phyloP scores from a whole-genome alignment of 805 yeast species.

The Candida coquimbonensis region DNA sequence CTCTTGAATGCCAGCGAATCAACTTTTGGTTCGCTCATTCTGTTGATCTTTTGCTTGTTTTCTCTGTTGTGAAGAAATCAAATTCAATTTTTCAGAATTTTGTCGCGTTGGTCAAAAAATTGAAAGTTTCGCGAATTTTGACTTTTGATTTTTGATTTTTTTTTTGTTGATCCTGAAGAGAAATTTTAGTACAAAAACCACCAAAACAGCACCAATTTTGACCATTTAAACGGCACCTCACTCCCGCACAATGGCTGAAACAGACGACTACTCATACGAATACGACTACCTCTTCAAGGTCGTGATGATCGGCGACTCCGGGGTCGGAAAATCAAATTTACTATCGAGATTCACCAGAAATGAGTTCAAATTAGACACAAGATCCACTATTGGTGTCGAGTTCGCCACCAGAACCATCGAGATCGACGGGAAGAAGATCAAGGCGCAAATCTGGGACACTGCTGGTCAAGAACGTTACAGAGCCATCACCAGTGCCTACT shows the following conservation, averaged over 20 bases:
- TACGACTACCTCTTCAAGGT: slow-evolving; percentile 91
- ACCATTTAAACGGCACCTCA: no score
- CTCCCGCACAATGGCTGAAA: slow-evolving; percentile 17
- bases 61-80: no score
- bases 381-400: slow-evolving; percentile 96
- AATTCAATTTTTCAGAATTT: no score
- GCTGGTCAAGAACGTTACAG: slow-evolving; percentile 99
- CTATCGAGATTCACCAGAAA: slow-evolving; percentile 91
- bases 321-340: slow-evolving; percentile 94
- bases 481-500: slow-evolving; percentile 95
- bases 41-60: no score
- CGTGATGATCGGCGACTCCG: slow-evolving; percentile 94
- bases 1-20: slow-evolving; percentile 47
- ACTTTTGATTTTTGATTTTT: no score
- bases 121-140: no score
- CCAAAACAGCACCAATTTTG: no score
- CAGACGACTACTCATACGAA: slow-evolving; percentile 67
- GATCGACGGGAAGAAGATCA: slow-evolving; percentile 75
- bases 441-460: slow-evolving; percentile 96
- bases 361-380: slow-evolving; percentile 89
- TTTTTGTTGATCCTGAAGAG: no score
- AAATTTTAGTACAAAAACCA: no score
- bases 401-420: slow-evolving; percentile 94
- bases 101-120: no score
- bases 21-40: slow-evolving; percentile 54